These are phyloP conservation scores for Daldinia eschscholtzii DNA, from an alignment of 2,329 filamentous ascomycete species.

Conservation along the genomic window DNA sequence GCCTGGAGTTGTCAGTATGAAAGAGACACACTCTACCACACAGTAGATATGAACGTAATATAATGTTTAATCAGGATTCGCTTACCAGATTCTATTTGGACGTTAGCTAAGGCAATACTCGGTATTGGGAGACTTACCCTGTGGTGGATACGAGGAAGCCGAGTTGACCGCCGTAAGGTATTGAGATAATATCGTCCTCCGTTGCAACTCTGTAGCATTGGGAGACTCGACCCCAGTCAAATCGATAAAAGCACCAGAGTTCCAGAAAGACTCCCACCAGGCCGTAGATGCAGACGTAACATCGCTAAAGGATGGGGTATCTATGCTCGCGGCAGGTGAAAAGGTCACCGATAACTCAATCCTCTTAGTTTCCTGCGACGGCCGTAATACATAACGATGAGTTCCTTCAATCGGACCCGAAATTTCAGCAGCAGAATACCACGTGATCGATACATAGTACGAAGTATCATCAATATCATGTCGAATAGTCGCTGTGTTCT, in stretches of 20 bases:
- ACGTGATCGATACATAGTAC: conserved; percentile 58
- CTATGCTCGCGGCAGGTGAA: conserved; percentile 46
- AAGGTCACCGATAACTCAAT: conserved; percentile 53
- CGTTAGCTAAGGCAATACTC: conserved; percentile 9
- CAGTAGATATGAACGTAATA: not conserved
- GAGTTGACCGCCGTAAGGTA: conserved; percentile 67
- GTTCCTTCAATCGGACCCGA: conserved; percentile 52
- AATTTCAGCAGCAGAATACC: conserved; percentile 55
- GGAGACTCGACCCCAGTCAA: conserved; percentile 56
- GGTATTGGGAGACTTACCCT: conserved; percentile 51
- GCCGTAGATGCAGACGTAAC: conserved; percentile 52
- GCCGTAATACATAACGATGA: conserved; percentile 60
- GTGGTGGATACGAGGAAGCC: conserved; percentile 62
- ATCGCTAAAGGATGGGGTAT: conserved; percentile 45
- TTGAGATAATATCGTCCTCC: conserved; percentile 66
- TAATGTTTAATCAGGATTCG: not conserved
- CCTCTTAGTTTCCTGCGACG: conserved; percentile 41
- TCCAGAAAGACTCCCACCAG: conserved; percentile 66
- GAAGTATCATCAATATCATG: conserved; percentile 60
- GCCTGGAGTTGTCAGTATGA: conserved; percentile 51
- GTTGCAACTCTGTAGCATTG: conserved; percentile 63
- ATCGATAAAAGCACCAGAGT: conserved; percentile 65
- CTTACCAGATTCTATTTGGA: conserved; percentile 38
- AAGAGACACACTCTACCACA: not conserved
- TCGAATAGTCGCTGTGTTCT: conserved; percentile 55